Conservation (phyloP, 1,139 yeast genomes). For the Zygosaccharomyces sapae region DNA sequence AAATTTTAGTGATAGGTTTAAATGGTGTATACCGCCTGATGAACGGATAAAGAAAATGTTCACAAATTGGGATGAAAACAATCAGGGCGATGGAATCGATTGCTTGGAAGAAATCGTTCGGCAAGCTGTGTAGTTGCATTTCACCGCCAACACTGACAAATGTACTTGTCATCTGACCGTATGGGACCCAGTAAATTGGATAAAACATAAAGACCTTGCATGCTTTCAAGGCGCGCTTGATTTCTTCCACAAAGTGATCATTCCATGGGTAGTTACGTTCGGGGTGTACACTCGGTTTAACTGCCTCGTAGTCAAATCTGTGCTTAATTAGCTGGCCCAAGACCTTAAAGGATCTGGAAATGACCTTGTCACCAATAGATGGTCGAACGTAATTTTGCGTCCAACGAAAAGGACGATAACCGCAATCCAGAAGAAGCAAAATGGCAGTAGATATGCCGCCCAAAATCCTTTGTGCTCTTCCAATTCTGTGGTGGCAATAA, state of each 20-base stretch:
- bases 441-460: constrained; percentile 70
- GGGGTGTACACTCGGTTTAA: constrained; percentile 54
- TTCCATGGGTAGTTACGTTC: constrained; percentile 38
- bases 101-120: constrained; percentile 65
- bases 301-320: constrained; percentile 49
- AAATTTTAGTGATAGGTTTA: constrained; percentile 69
- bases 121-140: constrained; percentile 62
- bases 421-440: constrained; percentile 62
- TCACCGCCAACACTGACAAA: constrained; percentile 65
- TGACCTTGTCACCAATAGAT: constrained; percentile 61
- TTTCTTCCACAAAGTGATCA: constrained; percentile 58
- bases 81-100: constrained; percentile 67
- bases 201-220: constrained; percentile 62
- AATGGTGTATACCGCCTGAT: constrained; percentile 55
- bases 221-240: constrained; percentile 53
- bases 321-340: constrained; percentile 46
- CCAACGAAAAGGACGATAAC: constrained; percentile 54
- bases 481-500: constrained; percentile 61
- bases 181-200: constrained; percentile 58
- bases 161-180: constrained; percentile 60
- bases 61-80: constrained; percentile 60
- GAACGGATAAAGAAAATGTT: constrained; percentile 54
- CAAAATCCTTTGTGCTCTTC: constrained; percentile 57
- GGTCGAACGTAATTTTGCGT: constrained; percentile 53
- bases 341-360: constrained; percentile 53